Base-by-base conservation (phyloP, 306 rosid species). In the Casuarina cunninghamiana region DNA sequence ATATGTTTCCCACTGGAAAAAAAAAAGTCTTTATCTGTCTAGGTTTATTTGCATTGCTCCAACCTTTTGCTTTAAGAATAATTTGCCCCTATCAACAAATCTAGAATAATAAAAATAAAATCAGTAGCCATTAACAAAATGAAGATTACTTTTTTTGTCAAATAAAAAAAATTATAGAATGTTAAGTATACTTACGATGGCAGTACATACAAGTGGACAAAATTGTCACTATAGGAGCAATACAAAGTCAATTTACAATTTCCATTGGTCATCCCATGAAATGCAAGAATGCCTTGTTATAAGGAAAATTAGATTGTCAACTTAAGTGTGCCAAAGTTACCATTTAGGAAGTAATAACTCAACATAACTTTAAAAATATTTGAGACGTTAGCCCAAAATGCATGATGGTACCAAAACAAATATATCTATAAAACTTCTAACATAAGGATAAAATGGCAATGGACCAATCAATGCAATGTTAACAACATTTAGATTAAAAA, bases 131-230 rank as follows among this genome's bases (percentile, higher is more conserved):
- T 2, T 42, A 10, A 42, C 17, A 17, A 42, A 17, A 42, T n/a
- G 26, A 46, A 26, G 10, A 41, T 2, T 0, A 11, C 21, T 1
- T 5, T 16, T 26, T 7, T n/a, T 3, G 21, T 10, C 2, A 13
- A 48, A 37, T 3, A 15, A 13, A 54, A 0, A 73, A 13, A 63
- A 19, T 58, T 17, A 42, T 8, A 12, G 4, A 75, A 10, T 9
- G 9, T 2, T 49, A 49, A 13, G 44, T n/a, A 53, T 3, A 88
- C 91, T 80, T 53, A 85, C 88, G 76, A 82, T 75, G 93, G 88
- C 46, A 89, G 57, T 73, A 84, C 90, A 37, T 82, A 84, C 39
- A 89, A 5, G 3, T 62, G 42, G 53, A 91, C 89, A 5, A 79
- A 78, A 73, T 79, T 79, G 78, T 87, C 86, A 77, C 6, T 67